Evolutionary conservation across 2,329 filamentous ascomycete species (phyloP), one percentile per base, ranked within the genome.

Genomic region (Aspergillus spinulosporus): DNA sequence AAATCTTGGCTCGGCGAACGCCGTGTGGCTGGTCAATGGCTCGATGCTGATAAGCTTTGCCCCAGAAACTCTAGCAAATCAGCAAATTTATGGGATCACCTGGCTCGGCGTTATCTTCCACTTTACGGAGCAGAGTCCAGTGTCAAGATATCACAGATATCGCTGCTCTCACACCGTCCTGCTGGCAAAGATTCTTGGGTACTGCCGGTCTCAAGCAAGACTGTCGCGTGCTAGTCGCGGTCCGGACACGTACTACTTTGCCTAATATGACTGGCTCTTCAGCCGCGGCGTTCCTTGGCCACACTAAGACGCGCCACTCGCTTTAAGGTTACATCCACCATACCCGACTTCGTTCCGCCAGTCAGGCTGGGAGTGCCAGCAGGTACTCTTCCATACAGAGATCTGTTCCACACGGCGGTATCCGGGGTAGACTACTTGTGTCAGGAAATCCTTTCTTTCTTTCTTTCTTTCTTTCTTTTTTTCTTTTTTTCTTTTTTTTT

Each of bases 1-100:
- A 12, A 5, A n/a, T 45, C 52, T 55, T 55, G 52, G 47, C 32
- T 56, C 54, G 54, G 54, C 34, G 48, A 53, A 46, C 21, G 29
- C 48, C 49, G 49, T 43, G 53, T 29, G 26, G 15, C 39, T 52
- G 11, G 36, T 49, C 29, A 9, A 21, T 21, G 21, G 21, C 21
- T 21, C 21, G 21, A 42, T 12, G 39, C 49, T 45, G 28, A 68
- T 66, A 62, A 59, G 40, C n/a, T 57, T 46, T 40, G 32, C 26
- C 36, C 39, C 37, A 47, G 34, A 37, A 34, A 37, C 11, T 12
- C 4, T 12, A 11, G 9, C 9, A 21, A 21, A 21, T 21, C 34
- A 11, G 34, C 8, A 12, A 37, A 8, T 4, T 37, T 8, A 12
- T 37, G 34, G 9, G n/a, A 37, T 12, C 11, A 8, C 11, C 34